Conservation (phyloP, 129 eudicot species). For the Flaveria robusta region DNA sequence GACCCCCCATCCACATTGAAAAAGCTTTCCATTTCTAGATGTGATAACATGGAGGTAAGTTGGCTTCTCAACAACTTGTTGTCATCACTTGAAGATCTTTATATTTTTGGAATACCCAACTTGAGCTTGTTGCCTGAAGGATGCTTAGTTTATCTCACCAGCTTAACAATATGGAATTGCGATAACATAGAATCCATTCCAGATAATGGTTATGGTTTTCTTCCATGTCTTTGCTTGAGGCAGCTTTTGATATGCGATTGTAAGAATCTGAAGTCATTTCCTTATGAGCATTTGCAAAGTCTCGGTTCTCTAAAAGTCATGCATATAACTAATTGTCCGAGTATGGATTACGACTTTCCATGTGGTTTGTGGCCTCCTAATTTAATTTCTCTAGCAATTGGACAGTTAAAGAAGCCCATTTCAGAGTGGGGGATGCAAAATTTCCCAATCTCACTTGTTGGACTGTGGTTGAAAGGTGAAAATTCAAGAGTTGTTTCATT, state of each 20-base stretch:
- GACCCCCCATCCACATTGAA: slow-evolving; percentile 15
- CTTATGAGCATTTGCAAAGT: slow-evolving; percentile 29
- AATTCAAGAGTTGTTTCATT: slow-evolving; percentile 23
- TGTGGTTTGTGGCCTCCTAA: slow-evolving; percentile 30
- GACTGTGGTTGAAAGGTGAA: background rate
- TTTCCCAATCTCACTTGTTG: slow-evolving; percentile 12
- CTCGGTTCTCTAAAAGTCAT: background rate
- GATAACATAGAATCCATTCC: slow-evolving; percentile 38
- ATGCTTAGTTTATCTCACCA: slow-evolving; percentile 25
- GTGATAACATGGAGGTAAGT: slow-evolving; percentile 15
- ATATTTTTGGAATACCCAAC: background rate
- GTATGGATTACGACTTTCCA: slow-evolving; percentile 17
- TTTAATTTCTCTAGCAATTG: background rate
- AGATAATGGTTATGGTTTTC: slow-evolving; percentile 19
- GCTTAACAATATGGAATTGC: background rate
- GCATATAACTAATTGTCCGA: slow-evolving; percentile 5
- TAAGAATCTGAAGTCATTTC: slow-evolving; percentile 33
- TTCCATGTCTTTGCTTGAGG: slow-evolving; percentile 22
- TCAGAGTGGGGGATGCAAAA: slow-evolving; percentile 25
- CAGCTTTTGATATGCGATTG: background rate
- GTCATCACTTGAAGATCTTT: slow-evolving; percentile 28
- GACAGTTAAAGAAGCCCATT: slow-evolving; percentile 14
- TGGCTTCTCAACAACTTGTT: slow-evolving; percentile 22
- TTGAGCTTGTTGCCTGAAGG: slow-evolving; percentile 15
- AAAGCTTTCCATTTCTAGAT: background rate